Percentiles rank a stretch among this genome's conserved stretches.
Evolutionary conservation across 176 grass and related monocot species (phyloP).

Genomic region (Thalia dealbata): DNA sequence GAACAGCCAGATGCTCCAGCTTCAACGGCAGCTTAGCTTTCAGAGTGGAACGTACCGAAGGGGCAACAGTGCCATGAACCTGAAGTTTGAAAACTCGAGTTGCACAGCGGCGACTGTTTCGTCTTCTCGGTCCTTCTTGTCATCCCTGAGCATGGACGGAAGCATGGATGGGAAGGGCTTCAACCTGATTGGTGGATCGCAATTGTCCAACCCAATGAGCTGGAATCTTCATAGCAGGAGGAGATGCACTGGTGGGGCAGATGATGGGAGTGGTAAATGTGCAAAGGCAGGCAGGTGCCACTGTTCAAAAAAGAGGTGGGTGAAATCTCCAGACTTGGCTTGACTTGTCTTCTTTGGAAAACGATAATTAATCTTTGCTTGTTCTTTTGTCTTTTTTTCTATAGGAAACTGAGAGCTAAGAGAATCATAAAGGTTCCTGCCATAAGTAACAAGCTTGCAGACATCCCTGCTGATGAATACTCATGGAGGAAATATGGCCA

Average conservation of each 20-base stretch:
- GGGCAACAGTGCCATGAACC: conserved; percentile 20
- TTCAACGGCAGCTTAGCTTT: conserved; percentile 72
- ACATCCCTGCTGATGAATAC: conserved; percentile 88
- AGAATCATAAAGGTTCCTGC: conserved; percentile 91
- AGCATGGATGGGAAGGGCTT: conserved; percentile 60
- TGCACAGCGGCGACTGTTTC: conserved; percentile 51
- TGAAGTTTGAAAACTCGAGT: conserved; percentile 67
- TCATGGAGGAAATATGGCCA: conserved; percentile 98
- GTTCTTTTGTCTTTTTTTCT: not conserved
- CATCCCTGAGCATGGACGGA: conserved; percentile 88
- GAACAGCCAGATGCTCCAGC: conserved; percentile 69
- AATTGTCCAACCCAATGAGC: conserved; percentile 48
- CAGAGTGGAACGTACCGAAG: conserved; percentile 63
- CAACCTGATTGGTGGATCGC: conserved; percentile 70
- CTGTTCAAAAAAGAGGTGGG: conserved; percentile 93
- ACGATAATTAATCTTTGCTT: not conserved
- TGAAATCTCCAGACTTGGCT: conserved; percentile 1
- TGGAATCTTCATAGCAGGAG: conserved; percentile 43
- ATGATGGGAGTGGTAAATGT: conserved; percentile 68
- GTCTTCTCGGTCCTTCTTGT: conserved; percentile 66
- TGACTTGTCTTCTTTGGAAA: not conserved
- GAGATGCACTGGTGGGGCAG: conserved; percentile 47
- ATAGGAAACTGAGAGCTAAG: conserved; percentile 76
- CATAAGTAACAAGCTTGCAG: conserved; percentile 90
- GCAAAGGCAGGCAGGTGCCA: conserved; percentile 53